Base-by-base conservation (phyloP, 768 basidiomycete species). In the Amanita polypyramis region DNA sequence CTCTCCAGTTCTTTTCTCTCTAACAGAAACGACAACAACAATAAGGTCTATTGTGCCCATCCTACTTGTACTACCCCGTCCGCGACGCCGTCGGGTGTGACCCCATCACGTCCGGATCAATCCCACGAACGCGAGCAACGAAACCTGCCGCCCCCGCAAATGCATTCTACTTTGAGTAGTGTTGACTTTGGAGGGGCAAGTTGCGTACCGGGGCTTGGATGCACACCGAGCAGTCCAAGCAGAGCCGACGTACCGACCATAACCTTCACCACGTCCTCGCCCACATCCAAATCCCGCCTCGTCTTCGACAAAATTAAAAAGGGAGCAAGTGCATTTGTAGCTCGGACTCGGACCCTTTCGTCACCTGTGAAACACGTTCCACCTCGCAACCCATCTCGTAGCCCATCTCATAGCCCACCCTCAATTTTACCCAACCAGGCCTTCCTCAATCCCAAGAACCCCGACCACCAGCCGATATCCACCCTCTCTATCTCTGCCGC, bases 291-390 rank as follows among this genome's bases (percentile, higher is more conserved):
- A 30, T 15, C 47, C 4, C 38, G 47, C 9, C 39, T 41, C 15
- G 47, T 50, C 20, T 20, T 49, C 23, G 12, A 50, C 17, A 44
- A 35, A 29, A 43, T 50, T 20, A 50, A 25, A 25, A n/a, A n/a
- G n/a, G 40, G 40, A 19, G 49, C 49, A 15, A 43, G 17, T 14
- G 49, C 43, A 2, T 32, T 50, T 21, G 49, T 50, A 20, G 21
- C 35, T 2, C 47, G 47, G 2, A 49, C 47, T 14, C 39, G 47
- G 15, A 49, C 47, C 1, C 30, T 49, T 17, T 49, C 47, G 5
- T 21, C 44, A 1, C 44, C 44, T 12, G 44, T 34, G 33, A 36
- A 36, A 36, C 43, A 21, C 23, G 25, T 36, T 23, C 20, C 44
- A 17, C 11, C 9, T 20, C 30, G n/a, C 25, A 15, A 7, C 36